Evolutionary conservation across 2,329 filamentous ascomycete species (phyloP), one percentile per base, ranked within the genome.

Genomic region (Blastomyces percursus): DNA sequence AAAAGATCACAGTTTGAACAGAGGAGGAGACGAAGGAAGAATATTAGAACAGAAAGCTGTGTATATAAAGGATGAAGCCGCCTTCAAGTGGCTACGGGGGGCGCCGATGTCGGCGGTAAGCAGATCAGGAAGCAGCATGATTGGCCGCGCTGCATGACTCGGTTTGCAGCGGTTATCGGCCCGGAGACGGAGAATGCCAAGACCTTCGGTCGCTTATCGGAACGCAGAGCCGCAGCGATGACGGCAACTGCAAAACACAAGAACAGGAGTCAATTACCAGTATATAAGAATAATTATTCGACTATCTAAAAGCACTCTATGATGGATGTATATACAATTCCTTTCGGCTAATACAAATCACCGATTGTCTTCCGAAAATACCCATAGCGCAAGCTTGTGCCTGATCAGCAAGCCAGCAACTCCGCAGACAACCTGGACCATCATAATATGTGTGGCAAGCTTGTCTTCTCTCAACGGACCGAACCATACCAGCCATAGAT

Each of bases 401-500:
- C 94, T 81, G 61, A 91, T 84, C 71, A 96, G 90, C 64, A 99
- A 78, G 24, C 92, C 94, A 51, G 90, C 77, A n/a, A 95, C 74
- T 8, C 94, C 94, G 65, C 89, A 83, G 4, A 81, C 75, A 19
- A 84, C 79, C 79, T 99, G 94, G 75, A 96, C 82, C n/a, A 78
- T 77, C 55, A 94, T 83, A 64, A 99, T 82, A 73, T 94, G 90
- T 71, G 85, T 79, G 32, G 91, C 90, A 61, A 99, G 80, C 55
- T 84, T 82, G 76, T 96, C 89, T 74, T 99, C 94, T 65, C 89
- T 84, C 81, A 96, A 84, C 2, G 94, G 92, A 0, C 94, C 94
- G 73, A 92, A 87, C 90, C 91, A 96, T 60, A 97, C 90, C 65
- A 99, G 80, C 93, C 93, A 99, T 62, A 99, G 82, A 73, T 99